Conservation (phyloP, 108 stramenopile genomes). For the Skeletonema costatum region DNA sequence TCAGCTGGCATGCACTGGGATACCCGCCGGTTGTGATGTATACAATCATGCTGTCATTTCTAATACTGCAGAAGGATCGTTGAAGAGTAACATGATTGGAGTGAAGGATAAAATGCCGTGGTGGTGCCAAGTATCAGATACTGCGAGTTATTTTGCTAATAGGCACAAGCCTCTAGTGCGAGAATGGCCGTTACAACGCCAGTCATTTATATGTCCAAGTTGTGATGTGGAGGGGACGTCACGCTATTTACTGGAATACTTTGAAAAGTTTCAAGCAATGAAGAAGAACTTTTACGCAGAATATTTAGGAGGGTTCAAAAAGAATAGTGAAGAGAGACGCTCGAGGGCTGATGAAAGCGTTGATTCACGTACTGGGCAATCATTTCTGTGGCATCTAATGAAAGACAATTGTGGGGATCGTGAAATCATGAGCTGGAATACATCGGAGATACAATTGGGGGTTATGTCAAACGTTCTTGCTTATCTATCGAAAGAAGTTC, state of each 20-base stretch:
- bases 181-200: conserved; percentile 18
- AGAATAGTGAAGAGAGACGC: background rate
- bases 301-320: conserved; percentile 1
- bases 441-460: conserved; percentile 28
- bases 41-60: background rate
- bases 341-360: conserved; percentile 35
- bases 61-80: background rate
- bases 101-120: background rate
- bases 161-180: background rate
- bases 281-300: conserved; percentile 35
- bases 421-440: conserved; percentile 1
- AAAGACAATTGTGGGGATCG: conserved; percentile 18
- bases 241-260: conserved; percentile 47
- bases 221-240: conserved; percentile 52
- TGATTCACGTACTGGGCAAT: conserved; percentile 29
- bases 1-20: background rate
- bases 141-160: background rate
- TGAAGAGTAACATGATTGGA: background rate
- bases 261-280: conserved; percentile 40
- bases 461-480: conserved; percentile 20
- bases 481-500: conserved; percentile 31
- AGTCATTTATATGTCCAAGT: conserved; percentile 35
- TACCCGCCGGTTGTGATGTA: background rate
- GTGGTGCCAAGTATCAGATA: conserved; percentile 1
- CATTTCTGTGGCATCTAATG: conserved; percentile 30